These are phyloP conservation scores for Parastagonospora avenae DNA, from an alignment of 2,329 filamentous ascomycete species.

Conservation along the genomic window DNA sequence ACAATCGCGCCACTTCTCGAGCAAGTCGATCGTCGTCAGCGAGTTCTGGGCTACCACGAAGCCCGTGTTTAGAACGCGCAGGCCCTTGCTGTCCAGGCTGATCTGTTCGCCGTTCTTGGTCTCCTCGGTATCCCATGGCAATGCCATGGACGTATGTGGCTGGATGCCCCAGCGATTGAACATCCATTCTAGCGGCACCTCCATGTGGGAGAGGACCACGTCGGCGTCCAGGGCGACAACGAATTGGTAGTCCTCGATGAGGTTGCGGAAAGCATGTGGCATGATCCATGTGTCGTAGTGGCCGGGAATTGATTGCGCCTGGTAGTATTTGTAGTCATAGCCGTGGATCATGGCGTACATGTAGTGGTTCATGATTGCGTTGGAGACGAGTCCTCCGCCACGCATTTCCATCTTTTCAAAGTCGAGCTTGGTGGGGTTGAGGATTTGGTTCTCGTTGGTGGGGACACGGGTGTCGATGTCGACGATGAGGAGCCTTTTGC, in stretches of 20 bases:
- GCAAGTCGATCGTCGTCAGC: slow-evolving; percentile 26
- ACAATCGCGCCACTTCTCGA: slow-evolving; percentile 40
- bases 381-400: slow-evolving; percentile 33
- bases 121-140: slow-evolving; percentile 45
- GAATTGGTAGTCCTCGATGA: slow-evolving; percentile 50
- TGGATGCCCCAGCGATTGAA: slow-evolving; percentile 55
- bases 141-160: slow-evolving; percentile 47
- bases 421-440: slow-evolving; percentile 25
- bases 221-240: slow-evolving; percentile 56
- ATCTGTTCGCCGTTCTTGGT: slow-evolving; percentile 7
- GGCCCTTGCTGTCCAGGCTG: slow-evolving; percentile 45
- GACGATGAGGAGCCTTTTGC: slow-evolving; percentile 2
- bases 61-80: slow-evolving; percentile 47
- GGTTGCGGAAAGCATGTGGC: slow-evolving; percentile 47
- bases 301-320: slow-evolving; percentile 41
- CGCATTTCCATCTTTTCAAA: slow-evolving; percentile 24
- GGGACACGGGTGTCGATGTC: slow-evolving; percentile 34
- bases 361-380: slow-evolving; percentile 21
- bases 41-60: slow-evolving; percentile 47
- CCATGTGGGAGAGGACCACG: slow-evolving; percentile 48
- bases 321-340: slow-evolving; percentile 54
- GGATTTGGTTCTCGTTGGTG: slow-evolving; percentile 23
- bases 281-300: slow-evolving; percentile 53
- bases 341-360: slow-evolving; percentile 49
- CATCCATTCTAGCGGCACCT: slow-evolving; percentile 56